Evolutionary conservation across 495 filamentous ascomycete genomes (phyloP).

Genomic region (Podospora appendiculata): DNA sequence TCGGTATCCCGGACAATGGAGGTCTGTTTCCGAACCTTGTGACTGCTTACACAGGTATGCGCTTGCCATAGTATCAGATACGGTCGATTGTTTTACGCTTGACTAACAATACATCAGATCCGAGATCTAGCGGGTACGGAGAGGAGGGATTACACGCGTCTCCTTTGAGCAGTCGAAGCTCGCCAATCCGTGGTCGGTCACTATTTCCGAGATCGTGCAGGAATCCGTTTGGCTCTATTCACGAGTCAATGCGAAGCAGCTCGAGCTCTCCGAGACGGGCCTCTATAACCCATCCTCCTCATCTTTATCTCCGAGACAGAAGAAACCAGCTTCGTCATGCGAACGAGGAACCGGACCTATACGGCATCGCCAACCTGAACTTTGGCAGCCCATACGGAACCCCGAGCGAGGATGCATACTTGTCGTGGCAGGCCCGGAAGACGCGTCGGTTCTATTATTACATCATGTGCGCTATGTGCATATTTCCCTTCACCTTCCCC

Average conservation of each 20-base stretch:
- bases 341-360: constrained; percentile 2
- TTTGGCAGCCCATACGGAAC: constrained; percentile 3
- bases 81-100: not conserved
- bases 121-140: not conserved
- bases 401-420: constrained; percentile 12
- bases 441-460: constrained; percentile 22
- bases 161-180: constrained; percentile 2
- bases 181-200: not conserved
- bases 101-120: not conserved
- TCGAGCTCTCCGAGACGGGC: not conserved
- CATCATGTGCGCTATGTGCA: constrained; percentile 16
- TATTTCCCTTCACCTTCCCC: constrained; percentile 27
- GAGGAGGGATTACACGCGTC: not conserved
- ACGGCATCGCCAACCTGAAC: constrained; percentile 5
- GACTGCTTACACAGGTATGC: not conserved
- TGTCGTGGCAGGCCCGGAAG: constrained; percentile 17
- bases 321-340: not conserved
- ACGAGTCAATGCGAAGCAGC: constrained; percentile 3
- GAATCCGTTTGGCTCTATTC: constrained; percentile 10
- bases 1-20: constrained; percentile 1
- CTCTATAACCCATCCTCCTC: not conserved
- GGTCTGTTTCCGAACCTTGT: not conserved
- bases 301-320: constrained; percentile 3
- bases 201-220: constrained; percentile 6
- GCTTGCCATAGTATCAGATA: not conserved